These are phyloP conservation scores for Cnidoscolus chayamansa DNA, from an alignment of 441 rosid species.

Conservation along the genomic window DNA sequence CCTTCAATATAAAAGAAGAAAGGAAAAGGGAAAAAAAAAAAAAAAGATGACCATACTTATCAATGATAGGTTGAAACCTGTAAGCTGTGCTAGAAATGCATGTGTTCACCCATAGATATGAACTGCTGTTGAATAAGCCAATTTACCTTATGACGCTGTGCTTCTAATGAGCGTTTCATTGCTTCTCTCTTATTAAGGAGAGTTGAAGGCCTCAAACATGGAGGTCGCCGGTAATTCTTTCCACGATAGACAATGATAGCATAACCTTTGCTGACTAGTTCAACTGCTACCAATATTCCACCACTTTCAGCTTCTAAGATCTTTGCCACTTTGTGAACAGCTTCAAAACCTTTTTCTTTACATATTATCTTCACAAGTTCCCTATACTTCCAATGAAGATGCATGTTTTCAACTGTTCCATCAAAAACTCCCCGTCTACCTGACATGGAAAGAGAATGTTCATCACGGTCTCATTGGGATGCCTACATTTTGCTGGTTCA, in stretches of 20 bases:
- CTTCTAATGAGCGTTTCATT: conserved; percentile 72
- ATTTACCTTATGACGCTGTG: conserved; percentile 77
- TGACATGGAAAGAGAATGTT: conserved; percentile 36
- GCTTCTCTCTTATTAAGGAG: conserved; percentile 83
- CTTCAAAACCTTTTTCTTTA: conserved; percentile 54
- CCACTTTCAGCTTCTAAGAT: conserved; percentile 89
- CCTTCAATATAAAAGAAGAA: too few species aligned
- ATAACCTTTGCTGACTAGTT: conserved; percentile 78
- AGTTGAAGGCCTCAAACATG: conserved; percentile 73
- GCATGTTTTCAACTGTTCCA: conserved; percentile 93
- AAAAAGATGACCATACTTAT: background rate
- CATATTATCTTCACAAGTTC: conserved; percentile 86
- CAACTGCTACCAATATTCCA: conserved; percentile 86
- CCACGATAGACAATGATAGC: conserved; percentile 90
- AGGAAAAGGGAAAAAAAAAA: background rate
- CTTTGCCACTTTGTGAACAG: conserved; percentile 60
- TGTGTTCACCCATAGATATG: background rate
- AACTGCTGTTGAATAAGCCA: background rate
- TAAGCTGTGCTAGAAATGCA: conserved; percentile 3
- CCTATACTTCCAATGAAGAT: conserved; percentile 96
- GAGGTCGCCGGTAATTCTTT: conserved; percentile 82
- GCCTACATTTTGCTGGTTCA: conserved; percentile 10
- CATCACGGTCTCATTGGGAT: conserved; percentile 18
- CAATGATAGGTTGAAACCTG: background rate
- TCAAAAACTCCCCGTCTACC: conserved; percentile 87